Percentiles rank a stretch among this genome's conserved stretches.
These are phyloP conservation scores for Dictyostelium brefeldianum DNA, from an alignment of 78 protist species.

Conservation along the genomic window DNA sequence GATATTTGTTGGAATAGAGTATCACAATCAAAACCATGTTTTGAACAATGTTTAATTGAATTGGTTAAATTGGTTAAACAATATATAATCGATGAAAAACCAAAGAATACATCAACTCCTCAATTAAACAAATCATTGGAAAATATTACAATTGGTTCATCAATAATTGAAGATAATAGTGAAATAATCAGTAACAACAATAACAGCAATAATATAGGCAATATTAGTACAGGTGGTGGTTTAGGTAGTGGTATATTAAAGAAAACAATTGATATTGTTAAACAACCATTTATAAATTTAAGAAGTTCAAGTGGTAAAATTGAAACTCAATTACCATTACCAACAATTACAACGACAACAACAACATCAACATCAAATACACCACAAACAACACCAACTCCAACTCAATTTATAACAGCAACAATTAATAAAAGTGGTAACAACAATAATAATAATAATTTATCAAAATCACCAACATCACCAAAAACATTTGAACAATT, in stretches of 20 bases:
- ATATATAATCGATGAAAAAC: slow-evolving; percentile 14
- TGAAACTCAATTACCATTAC: neutral
- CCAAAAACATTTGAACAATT: slow-evolving; percentile 32
- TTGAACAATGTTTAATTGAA: slow-evolving; percentile 55
- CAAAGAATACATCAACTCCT: slow-evolving; percentile 5
- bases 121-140: neutral
- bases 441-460: neutral
- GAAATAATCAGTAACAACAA: slow-evolving; percentile 13
- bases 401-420: slow-evolving; percentile 10
- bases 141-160: neutral
- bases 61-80: slow-evolving; percentile 21
- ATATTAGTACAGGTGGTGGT: neutral
- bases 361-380: neutral
- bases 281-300: slow-evolving; percentile 8
- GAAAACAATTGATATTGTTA: neutral
- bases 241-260: neutral
- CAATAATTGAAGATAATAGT: neutral
- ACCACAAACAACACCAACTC: neutral
- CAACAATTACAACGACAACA: neutral
- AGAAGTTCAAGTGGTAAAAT: slow-evolving; percentile 21
- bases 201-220: neutral
- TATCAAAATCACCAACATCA: slow-evolving; percentile 34
- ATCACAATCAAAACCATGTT: slow-evolving; percentile 26
- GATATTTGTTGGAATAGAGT: slow-evolving; percentile 5
- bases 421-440: neutral